These are phyloP conservation scores for Trypanosoma avium DNA, from an alignment of 208 protist genomes.

Conservation along the genomic window DNA sequence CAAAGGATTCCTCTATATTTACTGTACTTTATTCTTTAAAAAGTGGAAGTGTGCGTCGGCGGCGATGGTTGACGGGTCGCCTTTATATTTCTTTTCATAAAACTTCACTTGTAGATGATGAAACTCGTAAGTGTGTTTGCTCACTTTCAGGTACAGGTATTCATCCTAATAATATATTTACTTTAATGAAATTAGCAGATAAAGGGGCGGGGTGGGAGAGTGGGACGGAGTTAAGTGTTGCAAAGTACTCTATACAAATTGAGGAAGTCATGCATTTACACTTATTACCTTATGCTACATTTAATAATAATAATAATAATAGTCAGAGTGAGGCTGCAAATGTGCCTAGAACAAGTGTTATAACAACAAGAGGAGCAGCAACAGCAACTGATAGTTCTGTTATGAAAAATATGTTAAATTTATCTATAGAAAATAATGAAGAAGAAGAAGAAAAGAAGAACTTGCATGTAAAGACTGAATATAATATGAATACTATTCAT, in stretches of 20 bases:
- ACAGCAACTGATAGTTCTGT: neutral
- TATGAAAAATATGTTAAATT: neutral
- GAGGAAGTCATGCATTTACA: constrained; percentile 69
- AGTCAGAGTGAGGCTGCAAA: no score
- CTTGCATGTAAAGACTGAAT: neutral
- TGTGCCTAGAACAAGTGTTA: neutral
- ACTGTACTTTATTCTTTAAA: constrained; percentile 41
- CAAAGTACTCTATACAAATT: constrained; percentile 51
- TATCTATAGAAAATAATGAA: neutral
- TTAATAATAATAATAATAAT: neutral
- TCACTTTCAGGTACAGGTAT: constrained; percentile 40
- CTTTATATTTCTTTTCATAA: constrained; percentile 49
- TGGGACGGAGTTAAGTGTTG: constrained; percentile 49
- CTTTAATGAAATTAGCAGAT: constrained; percentile 49
- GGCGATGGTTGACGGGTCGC: constrained; percentile 41
- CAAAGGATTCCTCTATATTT: constrained; percentile 48
- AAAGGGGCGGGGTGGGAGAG: constrained; percentile 49
- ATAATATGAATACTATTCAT: neutral
- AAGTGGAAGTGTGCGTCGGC: constrained; percentile 43
- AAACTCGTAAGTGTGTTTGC: constrained; percentile 31
- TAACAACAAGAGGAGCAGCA: neutral
- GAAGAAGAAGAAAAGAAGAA: neutral
- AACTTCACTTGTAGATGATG: constrained; percentile 44
- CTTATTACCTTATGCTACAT: constrained; percentile 48
- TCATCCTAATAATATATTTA: constrained; percentile 44